Evolutionary conservation across 108 stramenopile species (phyloP), one percentile per base, ranked within the genome.

Genomic region (Thalassiosira profunda): DNA sequence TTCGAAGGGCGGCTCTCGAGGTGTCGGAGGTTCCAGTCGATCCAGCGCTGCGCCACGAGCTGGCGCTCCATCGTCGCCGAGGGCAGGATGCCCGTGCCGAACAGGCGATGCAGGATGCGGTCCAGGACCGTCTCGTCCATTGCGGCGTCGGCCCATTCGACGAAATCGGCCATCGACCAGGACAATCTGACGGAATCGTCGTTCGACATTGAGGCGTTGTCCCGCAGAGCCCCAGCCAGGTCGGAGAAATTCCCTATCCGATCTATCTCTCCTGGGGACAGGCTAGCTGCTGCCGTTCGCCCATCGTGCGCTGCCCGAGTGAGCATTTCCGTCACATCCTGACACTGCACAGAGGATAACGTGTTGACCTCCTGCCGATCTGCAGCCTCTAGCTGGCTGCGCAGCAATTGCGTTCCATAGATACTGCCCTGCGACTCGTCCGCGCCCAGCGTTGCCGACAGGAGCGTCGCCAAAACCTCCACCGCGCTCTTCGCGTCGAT

Each of bases 1-100:
- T 37, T 20, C 11, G 28, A 23, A 36, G 46, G 5, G 33, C 57
- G 67, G 20, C 36, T 37, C 6, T 37, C 17, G 42, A n/a, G n/a
- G n/a, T 84, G 65, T 61, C 83, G 79, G 15, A 46, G 42, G 35
- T 75, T 67, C 92, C 92, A 93, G 52, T 87, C 82, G 15, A 61
- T 64, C 92, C 92, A 93, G 25, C 81, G 68, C 26, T 75, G 71
- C 28, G 57, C 23, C 6, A 93, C 86, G 38, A 93, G 54, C 31
- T 86, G 74, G 6, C 69, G 58, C 61, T 93, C 92, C 55, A 84
- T 65, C 15, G 71, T 53, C 7, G 76, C 72, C 23, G 58, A 80
- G 4, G 93, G 86, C 8, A 94, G 68, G 28, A 89, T 66, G 1
- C 89, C 87, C 8, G 81, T 63, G 14, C 64, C 86, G 69, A 90